Evolutionary conservation across 768 basidiomycete genomes (phyloP).

Genomic region (Leccinum fibrillosum): DNA sequence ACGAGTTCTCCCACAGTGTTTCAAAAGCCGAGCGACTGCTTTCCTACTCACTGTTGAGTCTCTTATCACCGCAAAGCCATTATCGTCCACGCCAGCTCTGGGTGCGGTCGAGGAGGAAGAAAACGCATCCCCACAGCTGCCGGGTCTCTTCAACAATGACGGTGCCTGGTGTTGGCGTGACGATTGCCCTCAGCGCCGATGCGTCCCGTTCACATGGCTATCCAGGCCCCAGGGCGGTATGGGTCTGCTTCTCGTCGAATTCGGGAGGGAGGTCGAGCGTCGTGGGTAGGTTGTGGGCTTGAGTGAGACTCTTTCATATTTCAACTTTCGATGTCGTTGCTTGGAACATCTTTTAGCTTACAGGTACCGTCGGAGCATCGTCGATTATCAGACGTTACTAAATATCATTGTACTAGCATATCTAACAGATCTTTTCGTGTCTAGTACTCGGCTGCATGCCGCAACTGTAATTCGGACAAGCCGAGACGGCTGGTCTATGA

Average conservation of each 20-base stretch:
- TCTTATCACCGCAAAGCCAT: conserved; percentile 66
- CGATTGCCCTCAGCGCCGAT: conserved; percentile 65
- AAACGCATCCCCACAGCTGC: conserved; percentile 35
- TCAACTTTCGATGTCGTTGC: not conserved
- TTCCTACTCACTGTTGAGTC: conserved; percentile 67
- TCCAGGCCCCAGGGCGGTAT: conserved; percentile 60
- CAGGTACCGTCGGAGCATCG: not conserved
- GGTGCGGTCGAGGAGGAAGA: conserved; percentile 50
- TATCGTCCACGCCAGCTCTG: conserved; percentile 46
- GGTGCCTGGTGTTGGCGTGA: conserved; percentile 90
- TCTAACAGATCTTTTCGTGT: not conserved
- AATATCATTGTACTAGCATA: not conserved
- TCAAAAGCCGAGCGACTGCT: conserved; percentile 64
- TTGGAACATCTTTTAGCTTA: not conserved
- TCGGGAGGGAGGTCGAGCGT: conserved; percentile 46
- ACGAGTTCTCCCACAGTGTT: too few species aligned
- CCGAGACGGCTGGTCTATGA: not conserved
- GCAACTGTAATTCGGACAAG: too few species aligned
- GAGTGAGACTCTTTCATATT: not conserved
- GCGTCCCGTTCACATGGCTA: conserved; percentile 70
- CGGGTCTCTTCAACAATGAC: conserved; percentile 62
- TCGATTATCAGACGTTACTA: not conserved
- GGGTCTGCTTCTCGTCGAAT: conserved; percentile 49
- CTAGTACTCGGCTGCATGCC: not conserved
- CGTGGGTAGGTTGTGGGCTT: conserved; percentile 58